These are phyloP conservation scores for Orbilia brochopaga DNA, from an alignment of 2,329 filamentous ascomycete genomes.

Conservation along the genomic window DNA sequence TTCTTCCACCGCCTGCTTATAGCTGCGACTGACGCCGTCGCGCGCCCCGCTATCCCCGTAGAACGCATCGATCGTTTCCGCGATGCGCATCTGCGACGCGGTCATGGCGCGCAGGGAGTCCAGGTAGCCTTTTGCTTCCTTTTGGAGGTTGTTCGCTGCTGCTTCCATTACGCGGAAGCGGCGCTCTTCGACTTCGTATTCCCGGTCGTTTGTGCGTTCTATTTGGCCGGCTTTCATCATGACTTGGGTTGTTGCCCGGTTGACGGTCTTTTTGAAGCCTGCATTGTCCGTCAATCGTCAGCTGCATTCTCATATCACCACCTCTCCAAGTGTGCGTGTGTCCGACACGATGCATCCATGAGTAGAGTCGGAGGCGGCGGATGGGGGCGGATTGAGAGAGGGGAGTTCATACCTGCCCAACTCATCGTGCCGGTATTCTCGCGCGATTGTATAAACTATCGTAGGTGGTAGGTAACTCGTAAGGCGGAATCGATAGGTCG, in stretches of 20 bases:
- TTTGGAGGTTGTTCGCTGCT: constrained; percentile 87
- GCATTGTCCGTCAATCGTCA: constrained; percentile 21
- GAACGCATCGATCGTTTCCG: constrained; percentile 98
- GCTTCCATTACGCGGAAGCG: constrained; percentile 98
- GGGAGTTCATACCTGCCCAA: constrained; percentile 42
- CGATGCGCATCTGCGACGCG: constrained; percentile 98
- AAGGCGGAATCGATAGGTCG: not conserved
- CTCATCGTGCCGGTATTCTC: constrained; percentile 35
- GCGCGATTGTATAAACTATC: constrained; percentile 9
- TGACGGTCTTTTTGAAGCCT: constrained; percentile 96
- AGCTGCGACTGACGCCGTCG: constrained; percentile 93
- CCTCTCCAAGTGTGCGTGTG: too few relatives aligned
- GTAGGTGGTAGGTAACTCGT: too few relatives aligned
- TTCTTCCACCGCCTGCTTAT: constrained; percentile 98
- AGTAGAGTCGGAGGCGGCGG: not conserved
- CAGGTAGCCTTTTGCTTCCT: constrained; percentile 96
- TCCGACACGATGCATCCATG: not conserved
- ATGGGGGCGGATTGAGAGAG: not conserved
- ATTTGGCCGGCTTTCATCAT: constrained; percentile 99
- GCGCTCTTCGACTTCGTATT: constrained; percentile 96
- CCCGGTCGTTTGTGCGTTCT: constrained; percentile 96
- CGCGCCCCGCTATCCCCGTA: constrained; percentile 94
- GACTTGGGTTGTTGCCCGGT: constrained; percentile 97
- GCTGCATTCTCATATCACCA: constrained; percentile 13
- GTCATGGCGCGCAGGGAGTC: constrained; percentile 99